A percentile compares a stretch with the other conserved stretches of the same genome.
phyloP scores from a whole-genome alignment of 2,329 filamentous ascomycete species.

The Claviceps quebecensis region DNA sequence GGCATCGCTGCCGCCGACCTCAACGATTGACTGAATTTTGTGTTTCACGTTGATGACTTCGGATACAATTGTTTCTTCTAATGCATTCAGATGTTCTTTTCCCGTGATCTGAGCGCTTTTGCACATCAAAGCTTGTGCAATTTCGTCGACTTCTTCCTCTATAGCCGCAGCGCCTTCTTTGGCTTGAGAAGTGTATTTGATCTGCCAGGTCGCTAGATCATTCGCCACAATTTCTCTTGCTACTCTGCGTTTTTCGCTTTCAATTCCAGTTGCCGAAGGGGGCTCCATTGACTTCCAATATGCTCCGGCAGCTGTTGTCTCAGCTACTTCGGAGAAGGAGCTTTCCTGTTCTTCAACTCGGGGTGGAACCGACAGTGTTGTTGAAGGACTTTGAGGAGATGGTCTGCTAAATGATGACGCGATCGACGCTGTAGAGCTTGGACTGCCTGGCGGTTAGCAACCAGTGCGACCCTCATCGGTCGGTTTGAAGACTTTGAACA shows the following conservation, averaged over 20 bases:
- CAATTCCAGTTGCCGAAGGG: slow-evolving; percentile 30
- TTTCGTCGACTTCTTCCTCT: slow-evolving; percentile 51
- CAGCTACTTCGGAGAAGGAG: slow-evolving; percentile 15
- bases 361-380: slow-evolving; percentile 18
- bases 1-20: slow-evolving; percentile 24
- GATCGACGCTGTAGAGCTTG: slow-evolving; percentile 12
- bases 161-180: slow-evolving; percentile 68
- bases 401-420: slow-evolving; percentile 23
- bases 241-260: slow-evolving; percentile 41
- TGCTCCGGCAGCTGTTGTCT: slow-evolving; percentile 10
- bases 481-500: neutral
- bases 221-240: slow-evolving; percentile 55
- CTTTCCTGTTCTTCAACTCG: slow-evolving; percentile 6
- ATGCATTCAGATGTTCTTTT: slow-evolving; percentile 48
- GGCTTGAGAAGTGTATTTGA: slow-evolving; percentile 72
- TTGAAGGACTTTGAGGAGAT: slow-evolving; percentile 16
- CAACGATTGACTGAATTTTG: slow-evolving; percentile 51
- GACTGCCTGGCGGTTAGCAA: neutral
- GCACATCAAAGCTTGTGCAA: slow-evolving; percentile 39
- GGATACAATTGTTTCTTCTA: slow-evolving; percentile 52
- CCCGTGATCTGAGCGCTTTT: slow-evolving; percentile 53
- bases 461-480: neutral
- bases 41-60: slow-evolving; percentile 53
- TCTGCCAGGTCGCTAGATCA: slow-evolving; percentile 76
- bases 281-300: slow-evolving; percentile 25